Conservation (phyloP, 805 yeast genomes). For the Candida michaelii region DNA sequence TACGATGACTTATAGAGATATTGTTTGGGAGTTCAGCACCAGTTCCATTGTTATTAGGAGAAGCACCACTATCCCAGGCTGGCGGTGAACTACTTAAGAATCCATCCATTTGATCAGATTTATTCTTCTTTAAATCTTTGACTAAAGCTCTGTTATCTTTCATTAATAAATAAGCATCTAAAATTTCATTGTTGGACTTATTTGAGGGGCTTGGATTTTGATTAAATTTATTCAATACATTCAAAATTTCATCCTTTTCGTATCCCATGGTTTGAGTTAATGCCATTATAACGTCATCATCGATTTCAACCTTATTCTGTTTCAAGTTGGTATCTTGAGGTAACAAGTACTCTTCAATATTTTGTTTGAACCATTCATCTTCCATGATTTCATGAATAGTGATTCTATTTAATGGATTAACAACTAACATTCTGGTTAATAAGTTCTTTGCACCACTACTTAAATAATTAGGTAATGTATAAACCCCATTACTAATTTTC, state of each 20-base stretch:
- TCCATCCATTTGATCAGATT: conserved; percentile 53
- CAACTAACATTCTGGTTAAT: conserved; percentile 88
- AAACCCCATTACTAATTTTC: conserved; percentile 89
- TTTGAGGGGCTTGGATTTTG: conserved; percentile 9
- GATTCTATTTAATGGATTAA: conserved; percentile 89
- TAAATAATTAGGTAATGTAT: conserved; percentile 82
- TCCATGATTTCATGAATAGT: conserved; percentile 90
- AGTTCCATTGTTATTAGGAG: conserved; percentile 11
- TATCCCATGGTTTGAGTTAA: conserved; percentile 86
- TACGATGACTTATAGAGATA: conserved; percentile 24
- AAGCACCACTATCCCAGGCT: conserved; percentile 33
- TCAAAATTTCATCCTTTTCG: conserved; percentile 77
- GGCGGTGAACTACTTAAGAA: conserved; percentile 65
- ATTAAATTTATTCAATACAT: conserved; percentile 52
- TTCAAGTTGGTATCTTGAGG: conserved; percentile 51
- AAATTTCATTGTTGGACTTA: conserved; percentile 64
- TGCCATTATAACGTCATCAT: conserved; percentile 73
- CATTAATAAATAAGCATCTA: conserved; percentile 83
- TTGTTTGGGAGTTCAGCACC: conserved; percentile 3
- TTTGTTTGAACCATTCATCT: conserved; percentile 89
- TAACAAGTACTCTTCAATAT: conserved; percentile 73
- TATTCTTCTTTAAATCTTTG: conserved; percentile 58
- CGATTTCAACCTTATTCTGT: conserved; percentile 50
- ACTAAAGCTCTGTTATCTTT: conserved; percentile 74
- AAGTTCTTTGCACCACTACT: conserved; percentile 82